These are phyloP conservation scores for Metarhizium rileyi DNA, from an alignment of 2,329 filamentous ascomycete genomes.

Conservation along the genomic window DNA sequence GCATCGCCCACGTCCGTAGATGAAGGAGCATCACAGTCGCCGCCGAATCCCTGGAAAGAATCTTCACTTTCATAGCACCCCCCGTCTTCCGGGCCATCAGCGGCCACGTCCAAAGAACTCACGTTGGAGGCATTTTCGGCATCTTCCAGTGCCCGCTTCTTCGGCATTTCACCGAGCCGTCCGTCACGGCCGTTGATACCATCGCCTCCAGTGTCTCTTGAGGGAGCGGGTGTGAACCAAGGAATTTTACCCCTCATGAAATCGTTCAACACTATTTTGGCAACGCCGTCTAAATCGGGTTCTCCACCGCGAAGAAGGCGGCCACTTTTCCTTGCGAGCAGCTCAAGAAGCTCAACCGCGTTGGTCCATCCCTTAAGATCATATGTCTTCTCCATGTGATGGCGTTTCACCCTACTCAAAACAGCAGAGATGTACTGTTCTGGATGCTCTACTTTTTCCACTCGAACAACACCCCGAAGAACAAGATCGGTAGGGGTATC, in stretches of 20 bases:
- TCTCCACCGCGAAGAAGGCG: constrained; percentile 86
- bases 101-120: constrained; percentile 24
- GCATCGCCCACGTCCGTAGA: background rate
- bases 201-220: constrained; percentile 37
- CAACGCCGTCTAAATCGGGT: constrained; percentile 86
- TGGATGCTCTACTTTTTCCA: constrained; percentile 93
- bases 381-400: constrained; percentile 89
- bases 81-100: constrained; percentile 20
- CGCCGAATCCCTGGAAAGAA: constrained; percentile 28
- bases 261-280: constrained; percentile 94
- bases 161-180: constrained; percentile 75
- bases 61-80: constrained; percentile 27
- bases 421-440: constrained; percentile 90
- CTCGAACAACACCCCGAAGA: constrained; percentile 79
- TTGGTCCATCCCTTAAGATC: constrained; percentile 72
- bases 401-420: constrained; percentile 67
- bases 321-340: constrained; percentile 78
- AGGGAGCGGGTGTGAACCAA: constrained; percentile 83
- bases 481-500: constrained; percentile 84
- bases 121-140: constrained; percentile 25
- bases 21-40: constrained; percentile 19
- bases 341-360: constrained; percentile 73
- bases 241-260: constrained; percentile 92
- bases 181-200: constrained; percentile 64
- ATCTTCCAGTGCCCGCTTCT: constrained; percentile 62